Evolutionary conservation across 2,329 filamentous ascomycete genomes (phyloP), one percentile per base, ranked within the genome.

Genomic region (Blumeria hordei): DNA sequence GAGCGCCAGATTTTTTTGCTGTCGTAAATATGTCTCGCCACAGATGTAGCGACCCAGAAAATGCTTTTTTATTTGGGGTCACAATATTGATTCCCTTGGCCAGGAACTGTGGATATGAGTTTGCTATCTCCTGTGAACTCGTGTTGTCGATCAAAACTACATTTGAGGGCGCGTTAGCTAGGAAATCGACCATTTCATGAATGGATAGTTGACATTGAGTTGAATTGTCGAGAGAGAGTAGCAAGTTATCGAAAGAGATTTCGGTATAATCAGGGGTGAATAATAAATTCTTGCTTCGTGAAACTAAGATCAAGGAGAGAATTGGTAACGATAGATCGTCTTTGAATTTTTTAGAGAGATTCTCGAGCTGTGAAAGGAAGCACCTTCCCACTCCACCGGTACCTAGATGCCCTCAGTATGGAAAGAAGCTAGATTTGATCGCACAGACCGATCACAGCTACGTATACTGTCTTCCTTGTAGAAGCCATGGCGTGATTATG

Each of bases 11-110:
- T 34, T 75, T 73, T 51, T 76, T 73, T 1, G 88, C 82, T 1
- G 85, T 76, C 3, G 72, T 70, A 68, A 94, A 93, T 65, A 98
- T 95, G 59, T 84, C 78, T 64, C 85, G 77, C 88, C 90, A 98
- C 55, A 94, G 72, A 62, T 79, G 73, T 63, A 85, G 80, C 49
- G 78, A 80, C 56, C 84, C 81, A 0, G 87, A 93, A 70, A 98
- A 98, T 12, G 85, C 90, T 71, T 98, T 98, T 74, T 98, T 98
- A 75, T 96, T 98, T 45, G 92, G 88, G 0, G 92, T 98, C 33
- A 96, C 86, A 62, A 98, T 80, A 68, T 80, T 90, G 68, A 98
- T 81, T 11, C 88, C 90, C 59, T 80, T 78, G 63, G 77, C 75
- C 58, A 98, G 72, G 68, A 94, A 85, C 50, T 76, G 68, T 0